Base-by-base conservation (phyloP, 2,329 filamentous ascomycete genomes). In the Xylaria sp. region DNA sequence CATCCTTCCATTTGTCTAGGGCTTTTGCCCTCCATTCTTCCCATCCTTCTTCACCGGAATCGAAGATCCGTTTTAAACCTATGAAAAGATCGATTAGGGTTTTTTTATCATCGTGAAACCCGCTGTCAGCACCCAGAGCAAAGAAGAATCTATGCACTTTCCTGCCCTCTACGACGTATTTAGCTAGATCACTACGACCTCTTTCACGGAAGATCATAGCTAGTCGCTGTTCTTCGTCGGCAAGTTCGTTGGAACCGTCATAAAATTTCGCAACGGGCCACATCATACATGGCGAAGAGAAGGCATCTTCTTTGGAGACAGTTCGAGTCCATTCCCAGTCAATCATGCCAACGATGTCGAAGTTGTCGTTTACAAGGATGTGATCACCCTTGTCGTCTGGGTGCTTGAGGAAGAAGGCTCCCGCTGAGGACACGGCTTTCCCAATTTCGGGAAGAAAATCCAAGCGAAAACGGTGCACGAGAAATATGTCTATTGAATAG, bases 331-430 rank as follows among this genome's bases (percentile, higher is more conserved):
- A 81, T 65, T 82, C 79, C 81, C 81, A 83, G 68, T 84, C 80
- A 54, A 84, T 78, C 47, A 83, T 77, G 11, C 79, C 79, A 5
- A 80, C 79, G 51, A 83, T 80, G 54, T 80, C 78, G 68, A 73
- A 81, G 11, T 76, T 66, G 29, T 78, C 69, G 62, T 83, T 77
- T 9, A 75, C 73, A 0, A 83, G 74, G n/a, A 83, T 78, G 22
- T 83, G 81, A 56, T 84, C 81, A 0, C 80, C 81, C 69, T 83
- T 84, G 60, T 83, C 80, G 66, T 83, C 80, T n/a, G 77, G 72
- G 69, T 83, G 79, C 64, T 80, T 82, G 5, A 84, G 72, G 66
- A 78, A 83, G 70, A 78, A 81, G 38, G 60, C 63, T 5, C 61
- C 66, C 20, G 73, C 72, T 29, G 50, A 44, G 5, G 29, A 5